phyloP scores from a whole-genome alignment of 2,329 filamentous ascomycete genomes.

The Xylariaceae sp. region DNA sequence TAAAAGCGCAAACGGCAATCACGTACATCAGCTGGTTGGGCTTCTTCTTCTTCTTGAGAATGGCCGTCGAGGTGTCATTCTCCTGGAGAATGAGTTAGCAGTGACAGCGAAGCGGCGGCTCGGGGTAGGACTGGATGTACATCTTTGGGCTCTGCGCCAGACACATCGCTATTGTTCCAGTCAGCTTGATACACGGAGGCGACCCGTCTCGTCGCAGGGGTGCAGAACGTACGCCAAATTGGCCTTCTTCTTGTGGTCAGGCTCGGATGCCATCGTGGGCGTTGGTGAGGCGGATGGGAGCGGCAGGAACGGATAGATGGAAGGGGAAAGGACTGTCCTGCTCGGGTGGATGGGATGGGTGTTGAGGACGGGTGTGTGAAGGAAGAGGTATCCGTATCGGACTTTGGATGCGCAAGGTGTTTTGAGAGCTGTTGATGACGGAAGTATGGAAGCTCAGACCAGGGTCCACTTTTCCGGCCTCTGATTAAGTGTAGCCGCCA shows the following conservation, averaged over 20 bases:
- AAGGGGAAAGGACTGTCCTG: background rate
- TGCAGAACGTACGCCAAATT: constrained; percentile 62
- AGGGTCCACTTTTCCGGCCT: too few species aligned
- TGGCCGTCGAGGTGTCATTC: constrained; percentile 89
- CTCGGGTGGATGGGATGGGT: too few species aligned
- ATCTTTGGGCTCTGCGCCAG: constrained; percentile 78
- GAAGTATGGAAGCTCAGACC: too few species aligned
- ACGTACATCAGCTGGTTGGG: constrained; percentile 94
- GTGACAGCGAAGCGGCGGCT: constrained; percentile 12
- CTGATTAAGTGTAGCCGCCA: too few species aligned
- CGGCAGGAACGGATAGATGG: background rate
- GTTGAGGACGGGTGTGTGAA: too few species aligned
- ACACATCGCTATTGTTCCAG: constrained; percentile 61
- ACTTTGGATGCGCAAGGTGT: too few species aligned
- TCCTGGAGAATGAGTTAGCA: constrained; percentile 43
- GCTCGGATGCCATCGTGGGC: constrained; percentile 63
- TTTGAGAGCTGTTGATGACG: too few species aligned
- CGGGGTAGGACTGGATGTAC: constrained; percentile 41
- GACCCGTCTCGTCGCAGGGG: too few species aligned
- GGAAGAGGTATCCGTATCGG: too few species aligned
- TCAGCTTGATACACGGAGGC: constrained; percentile 29
- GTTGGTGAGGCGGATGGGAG: constrained; percentile 8
- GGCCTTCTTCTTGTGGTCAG: constrained; percentile 73
- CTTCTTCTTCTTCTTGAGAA: constrained; percentile 99
- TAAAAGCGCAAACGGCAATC: constrained; percentile 8